Conservation (phyloP, 2,329 filamentous ascomycete species). For the Fusarium begoniae region DNA sequence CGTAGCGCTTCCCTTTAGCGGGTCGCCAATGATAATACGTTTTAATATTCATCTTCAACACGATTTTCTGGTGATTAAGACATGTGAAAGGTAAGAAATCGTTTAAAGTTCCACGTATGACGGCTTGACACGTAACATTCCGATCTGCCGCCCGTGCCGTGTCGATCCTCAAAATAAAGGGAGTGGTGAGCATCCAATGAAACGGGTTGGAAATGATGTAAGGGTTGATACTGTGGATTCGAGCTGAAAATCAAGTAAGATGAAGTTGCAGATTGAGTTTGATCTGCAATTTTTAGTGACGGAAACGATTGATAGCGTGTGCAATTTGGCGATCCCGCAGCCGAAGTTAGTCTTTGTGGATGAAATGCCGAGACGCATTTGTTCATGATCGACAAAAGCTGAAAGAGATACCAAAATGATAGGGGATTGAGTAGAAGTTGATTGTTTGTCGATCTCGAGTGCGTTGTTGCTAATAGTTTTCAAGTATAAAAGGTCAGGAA, state of each 20-base stretch:
- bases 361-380: neutral
- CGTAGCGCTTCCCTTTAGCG: neutral
- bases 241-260: neutral
- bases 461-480: neutral
- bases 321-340: neutral
- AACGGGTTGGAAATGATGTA: fast-evolving
- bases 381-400: neutral
- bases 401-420: neutral
- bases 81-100: neutral
- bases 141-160: neutral
- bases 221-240: neutral
- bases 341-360: neutral
- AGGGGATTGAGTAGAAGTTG: too few species aligned
- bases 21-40: neutral
- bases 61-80: neutral
- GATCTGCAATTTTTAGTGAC: neutral
- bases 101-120: neutral
- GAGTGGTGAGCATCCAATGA: neutral
- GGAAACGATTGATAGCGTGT: neutral
- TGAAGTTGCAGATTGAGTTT: neutral
- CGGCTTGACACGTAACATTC: neutral
- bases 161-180: neutral
- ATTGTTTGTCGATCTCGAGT: fast-evolving
- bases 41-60: neutral
- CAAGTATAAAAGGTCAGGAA: neutral